These are phyloP conservation scores for Periglandula ipomoeae DNA, from an alignment of 2,329 filamentous ascomycete species.

Conservation along the genomic window DNA sequence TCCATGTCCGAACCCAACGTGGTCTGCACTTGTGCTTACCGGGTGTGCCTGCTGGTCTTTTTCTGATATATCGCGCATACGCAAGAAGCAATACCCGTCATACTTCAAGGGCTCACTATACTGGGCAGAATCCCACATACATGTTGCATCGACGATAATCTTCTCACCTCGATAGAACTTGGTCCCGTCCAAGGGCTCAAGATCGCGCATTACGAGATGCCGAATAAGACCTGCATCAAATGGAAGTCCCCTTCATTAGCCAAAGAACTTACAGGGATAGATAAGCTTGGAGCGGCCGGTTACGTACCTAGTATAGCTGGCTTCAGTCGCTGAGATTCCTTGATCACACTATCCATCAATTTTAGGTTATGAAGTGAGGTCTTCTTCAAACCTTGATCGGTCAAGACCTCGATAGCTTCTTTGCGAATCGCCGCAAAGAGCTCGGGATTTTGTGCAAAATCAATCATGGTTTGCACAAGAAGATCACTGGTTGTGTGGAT, in stretches of 20 bases:
- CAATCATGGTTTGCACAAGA: constrained; percentile 11
- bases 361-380: constrained; percentile 32
- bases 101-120: constrained; percentile 13
- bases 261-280: no score
- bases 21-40: constrained; percentile 19
- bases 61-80: constrained; percentile 7
- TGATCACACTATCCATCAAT: constrained; percentile 39
- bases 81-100: constrained; percentile 14
- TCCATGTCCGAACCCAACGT: constrained; percentile 26
- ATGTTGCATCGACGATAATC: no score
- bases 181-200: no score
- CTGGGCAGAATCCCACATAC: no score
- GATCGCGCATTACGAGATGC: no score
- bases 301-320: constrained; percentile 14
- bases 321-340: constrained; percentile 39
- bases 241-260: no score
- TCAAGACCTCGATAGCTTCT: constrained; percentile 22
- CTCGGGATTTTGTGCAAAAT: constrained; percentile 30
- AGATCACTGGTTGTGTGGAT: constrained; percentile 42
- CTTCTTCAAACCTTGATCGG: constrained; percentile 31
- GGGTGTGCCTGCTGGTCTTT: constrained; percentile 16
- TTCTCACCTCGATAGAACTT: no score
- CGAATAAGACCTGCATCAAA: no score
- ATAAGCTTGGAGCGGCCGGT: no score
- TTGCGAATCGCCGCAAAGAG: constrained; percentile 30